Evolutionary conservation across 2,329 filamentous ascomycete species (phyloP).

Genomic region (Endoconidiophora polonica): DNA sequence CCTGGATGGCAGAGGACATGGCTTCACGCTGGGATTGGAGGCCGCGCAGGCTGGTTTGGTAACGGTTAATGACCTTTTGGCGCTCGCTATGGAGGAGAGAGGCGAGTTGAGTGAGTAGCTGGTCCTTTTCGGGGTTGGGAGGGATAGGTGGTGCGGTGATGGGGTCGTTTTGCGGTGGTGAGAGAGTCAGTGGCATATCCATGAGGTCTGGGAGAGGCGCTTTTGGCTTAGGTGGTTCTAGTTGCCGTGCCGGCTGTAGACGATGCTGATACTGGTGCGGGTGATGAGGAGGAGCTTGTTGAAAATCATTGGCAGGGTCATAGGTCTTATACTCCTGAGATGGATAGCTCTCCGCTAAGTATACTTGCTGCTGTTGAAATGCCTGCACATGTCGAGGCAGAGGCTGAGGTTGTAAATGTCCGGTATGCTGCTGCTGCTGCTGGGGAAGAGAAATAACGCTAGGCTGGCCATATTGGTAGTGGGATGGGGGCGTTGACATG

Average conservation of each 20-base stretch:
- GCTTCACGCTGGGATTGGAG: conserved; percentile 65
- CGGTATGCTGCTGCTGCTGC: not conserved
- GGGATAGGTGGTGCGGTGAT: conserved; percentile 69
- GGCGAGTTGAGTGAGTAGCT: conserved; percentile 61
- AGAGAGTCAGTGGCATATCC: conserved; percentile 38
- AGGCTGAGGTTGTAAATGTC: not conserved
- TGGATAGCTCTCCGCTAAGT: not conserved
- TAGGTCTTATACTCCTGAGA: not conserved
- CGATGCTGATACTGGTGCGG: not conserved
- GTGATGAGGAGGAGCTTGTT: conserved; percentile 1
- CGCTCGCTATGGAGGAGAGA: conserved; percentile 52
- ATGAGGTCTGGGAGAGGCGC: conserved; percentile 37
- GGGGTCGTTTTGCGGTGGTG: conserved; percentile 23
- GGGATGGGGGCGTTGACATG: not conserved
- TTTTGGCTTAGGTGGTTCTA: conserved; percentile 20
- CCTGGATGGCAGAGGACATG: conserved; percentile 50
- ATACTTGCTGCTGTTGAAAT: too few relatives aligned
- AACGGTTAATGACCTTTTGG: conserved; percentile 51
- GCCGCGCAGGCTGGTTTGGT: conserved; percentile 55
- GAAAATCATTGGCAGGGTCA: not conserved
- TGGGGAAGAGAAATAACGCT: not conserved
- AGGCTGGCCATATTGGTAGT: not conserved
- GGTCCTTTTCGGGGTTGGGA: conserved; percentile 89
- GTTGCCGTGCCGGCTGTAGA: conserved; percentile 14
- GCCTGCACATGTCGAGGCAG: too few relatives aligned